Evolutionary conservation across 75 land plant genomes (phyloP).

Genomic region (Picea glauca): DNA sequence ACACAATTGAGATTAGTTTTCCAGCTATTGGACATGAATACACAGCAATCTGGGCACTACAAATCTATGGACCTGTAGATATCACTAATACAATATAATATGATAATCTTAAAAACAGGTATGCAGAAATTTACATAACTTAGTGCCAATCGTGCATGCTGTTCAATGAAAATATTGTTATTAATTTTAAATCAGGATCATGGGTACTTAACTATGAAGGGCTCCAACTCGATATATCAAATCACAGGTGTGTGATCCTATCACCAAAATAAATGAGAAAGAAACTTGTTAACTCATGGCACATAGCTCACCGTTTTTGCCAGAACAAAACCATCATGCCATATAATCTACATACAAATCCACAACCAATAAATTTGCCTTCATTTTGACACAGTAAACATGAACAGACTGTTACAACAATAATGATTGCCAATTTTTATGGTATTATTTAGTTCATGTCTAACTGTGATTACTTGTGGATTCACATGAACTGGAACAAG

Average conservation of each 20-base stretch:
- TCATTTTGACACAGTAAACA: too few species aligned
- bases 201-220: too few species aligned
- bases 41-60: background rate
- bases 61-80: background rate
- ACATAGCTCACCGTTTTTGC: too few species aligned
- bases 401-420: too few species aligned
- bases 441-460: background rate
- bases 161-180: background rate
- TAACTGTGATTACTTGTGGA: background rate
- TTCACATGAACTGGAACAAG: background rate
- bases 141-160: background rate
- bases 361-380: too few species aligned
- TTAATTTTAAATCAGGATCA: background rate
- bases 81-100: background rate
- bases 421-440: background rate
- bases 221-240: background rate
- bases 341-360: too few species aligned
- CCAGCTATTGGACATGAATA: too few species aligned
- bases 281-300: background rate
- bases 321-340: too few species aligned
- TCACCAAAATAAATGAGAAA: background rate
- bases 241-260: background rate
- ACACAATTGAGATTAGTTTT: too few species aligned
- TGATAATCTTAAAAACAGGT: background rate
- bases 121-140: background rate